A percentile compares a stretch with the other conserved stretches of the same genome.
These are phyloP conservation scores for Sugiyamaella americana DNA, from an alignment of 805 yeast genomes.

Conservation along the genomic window DNA sequence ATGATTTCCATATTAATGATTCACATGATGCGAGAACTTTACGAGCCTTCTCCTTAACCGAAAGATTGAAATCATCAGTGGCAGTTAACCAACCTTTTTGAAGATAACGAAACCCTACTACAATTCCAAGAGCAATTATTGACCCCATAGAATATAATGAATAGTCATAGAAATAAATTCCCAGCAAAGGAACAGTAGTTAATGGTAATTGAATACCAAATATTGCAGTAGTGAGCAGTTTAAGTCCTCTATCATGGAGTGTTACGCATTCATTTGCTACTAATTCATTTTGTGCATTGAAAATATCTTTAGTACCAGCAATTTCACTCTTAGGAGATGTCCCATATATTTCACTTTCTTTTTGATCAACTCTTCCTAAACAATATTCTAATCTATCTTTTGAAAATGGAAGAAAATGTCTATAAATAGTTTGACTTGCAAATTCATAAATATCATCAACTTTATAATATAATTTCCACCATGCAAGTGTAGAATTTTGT, in stretches of 20 bases:
- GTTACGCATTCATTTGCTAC: conserved; percentile 14
- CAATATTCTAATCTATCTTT: conserved; percentile 26
- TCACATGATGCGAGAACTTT: conserved; percentile 27
- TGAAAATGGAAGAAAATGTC: conserved; percentile 27
- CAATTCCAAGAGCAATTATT: conserved; percentile 32
- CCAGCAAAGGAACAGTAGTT: conserved; percentile 27
- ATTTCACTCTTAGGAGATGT: neutral
- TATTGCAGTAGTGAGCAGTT: conserved; percentile 24
- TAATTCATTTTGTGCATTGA: conserved; percentile 5
- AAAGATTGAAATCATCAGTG: conserved; percentile 19
- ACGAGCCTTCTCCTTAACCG: conserved; percentile 24
- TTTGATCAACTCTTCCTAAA: conserved; percentile 28
- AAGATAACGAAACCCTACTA: conserved; percentile 31
- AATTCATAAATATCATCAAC: conserved; percentile 34
- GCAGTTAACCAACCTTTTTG: conserved; percentile 31
- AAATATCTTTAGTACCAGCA: neutral
- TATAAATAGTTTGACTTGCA: conserved; percentile 16
- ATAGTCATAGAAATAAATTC: conserved; percentile 27
- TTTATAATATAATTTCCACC: conserved; percentile 34
- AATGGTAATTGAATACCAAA: conserved; percentile 34
- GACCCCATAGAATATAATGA: conserved; percentile 32
- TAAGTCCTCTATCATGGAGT: conserved; percentile 29
- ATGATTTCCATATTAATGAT: conserved; percentile 26
- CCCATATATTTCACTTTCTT: conserved; percentile 12
- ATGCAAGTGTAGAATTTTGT: conserved; percentile 24